Evolutionary conservation across 2,329 filamentous ascomycete genomes (phyloP), one percentile per base, ranked within the genome.

Genomic region (Canariomyces notabilis): DNA sequence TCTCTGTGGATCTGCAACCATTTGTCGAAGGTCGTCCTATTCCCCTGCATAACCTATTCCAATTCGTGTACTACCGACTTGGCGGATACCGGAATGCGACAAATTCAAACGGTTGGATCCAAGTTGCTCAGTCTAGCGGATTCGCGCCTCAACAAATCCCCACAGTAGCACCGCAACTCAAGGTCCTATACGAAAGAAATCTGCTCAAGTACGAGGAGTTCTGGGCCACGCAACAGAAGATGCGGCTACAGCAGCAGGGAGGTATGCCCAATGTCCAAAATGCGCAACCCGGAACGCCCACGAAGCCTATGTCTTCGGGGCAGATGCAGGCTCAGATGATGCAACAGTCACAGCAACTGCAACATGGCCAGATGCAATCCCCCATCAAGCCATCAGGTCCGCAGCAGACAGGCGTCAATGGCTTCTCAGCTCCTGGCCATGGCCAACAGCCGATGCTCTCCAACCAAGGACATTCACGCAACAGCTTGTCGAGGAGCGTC

Each of bases 1-100:
- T 88, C 15, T 83, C 82, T 0, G 74, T 97, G 40, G 89, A 95
- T 37, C 70, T 77, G 1, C 85, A 82, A 51, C 90, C 90, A 0
- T 69, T 80, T 18, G 77, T 95, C 19, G 83, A 80, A 43, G 86
- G 89, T 43, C 82, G 87, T 9, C 78, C 77, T 0, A 73, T 97
- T 31, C 84, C 85, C 57, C 68, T 96, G 11, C 79, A 88, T 60
- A 77, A 83, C 50, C 72, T 97, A 3, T 97, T 94, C 64, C 80
- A 84, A 50, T 73, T 80, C 0, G 87, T 95, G 2, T 77, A 83
- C 39, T 47, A 55, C 55, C 90, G 86, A 57, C 74, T 79, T 54
- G 87, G 87, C 19, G 89, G 89, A 5, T 93, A 85, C 46, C 86
- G 85, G 56, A 80, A 76, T 50, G 80, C 94, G 3, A 83, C 80